Conservation (phyloP, 116 monocot genomes). For the Papilionanthe hybrid region DNA sequence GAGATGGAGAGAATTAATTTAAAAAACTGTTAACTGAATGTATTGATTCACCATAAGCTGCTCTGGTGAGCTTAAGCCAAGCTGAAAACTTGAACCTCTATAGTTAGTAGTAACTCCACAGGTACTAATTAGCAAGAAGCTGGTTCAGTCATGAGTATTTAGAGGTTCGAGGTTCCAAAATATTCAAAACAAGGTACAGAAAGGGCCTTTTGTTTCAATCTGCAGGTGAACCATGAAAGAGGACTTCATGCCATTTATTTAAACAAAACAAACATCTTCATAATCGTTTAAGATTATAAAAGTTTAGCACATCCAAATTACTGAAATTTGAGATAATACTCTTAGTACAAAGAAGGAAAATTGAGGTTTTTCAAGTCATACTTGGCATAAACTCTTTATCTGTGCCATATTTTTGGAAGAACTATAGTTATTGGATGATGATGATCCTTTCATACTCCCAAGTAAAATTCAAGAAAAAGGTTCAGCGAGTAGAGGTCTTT, state of each 20-base stretch:
- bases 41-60: conserved; percentile 11
- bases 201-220: conserved; percentile 15
- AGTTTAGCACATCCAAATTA: not conserved
- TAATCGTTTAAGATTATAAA: not conserved
- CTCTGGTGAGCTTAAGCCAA: not conserved
- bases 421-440: not conserved
- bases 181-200: conserved; percentile 7
- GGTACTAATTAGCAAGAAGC: not conserved
- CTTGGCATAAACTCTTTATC: not conserved
- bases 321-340: not conserved
- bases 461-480: not conserved
- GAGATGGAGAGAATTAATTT: not conserved
- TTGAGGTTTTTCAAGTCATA: not conserved
- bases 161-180: conserved; percentile 15
- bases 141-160: not conserved
- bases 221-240: conserved; percentile 25
- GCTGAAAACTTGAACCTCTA: not conserved
- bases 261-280: conserved; percentile 6
- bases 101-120: conserved; percentile 2
- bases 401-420: conserved; percentile 10
- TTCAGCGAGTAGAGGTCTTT: conserved; percentile 42
- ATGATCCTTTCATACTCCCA: not conserved
- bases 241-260: conserved; percentile 17
- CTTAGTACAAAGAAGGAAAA: not conserved
- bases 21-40: not conserved